Percentiles rank a stretch among this genome's conserved stretches.
These are phyloP conservation scores for Amauroascus niger DNA, from an alignment of 2,329 filamentous ascomycete species.

Conservation along the genomic window DNA sequence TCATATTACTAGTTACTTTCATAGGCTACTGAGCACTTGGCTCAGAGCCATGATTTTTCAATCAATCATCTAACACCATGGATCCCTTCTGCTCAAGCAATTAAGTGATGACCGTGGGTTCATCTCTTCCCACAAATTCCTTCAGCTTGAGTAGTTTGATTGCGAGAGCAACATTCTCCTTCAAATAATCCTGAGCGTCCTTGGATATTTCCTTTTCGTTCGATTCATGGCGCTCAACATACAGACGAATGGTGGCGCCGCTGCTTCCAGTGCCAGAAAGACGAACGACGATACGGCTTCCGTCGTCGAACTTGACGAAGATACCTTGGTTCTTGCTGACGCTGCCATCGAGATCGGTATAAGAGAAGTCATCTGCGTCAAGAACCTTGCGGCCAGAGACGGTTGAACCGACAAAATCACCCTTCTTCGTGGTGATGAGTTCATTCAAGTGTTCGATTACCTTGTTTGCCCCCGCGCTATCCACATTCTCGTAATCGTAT, in stretches of 20 bases:
- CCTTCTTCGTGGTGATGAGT: constrained; percentile 59
- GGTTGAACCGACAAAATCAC: constrained; percentile 72
- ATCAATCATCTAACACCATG: background rate
- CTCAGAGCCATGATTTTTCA: background rate
- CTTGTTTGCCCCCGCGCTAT: constrained; percentile 82
- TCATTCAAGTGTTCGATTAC: constrained; percentile 72
- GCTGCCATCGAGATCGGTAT: constrained; percentile 96
- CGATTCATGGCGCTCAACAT: constrained; percentile 89
- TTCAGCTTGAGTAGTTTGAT: constrained; percentile 82
- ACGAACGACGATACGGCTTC: constrained; percentile 88
- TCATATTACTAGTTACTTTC: too few species aligned
- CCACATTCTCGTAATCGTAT: constrained; percentile 95
- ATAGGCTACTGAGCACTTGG: too few species aligned
- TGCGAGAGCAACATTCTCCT: constrained; percentile 78
- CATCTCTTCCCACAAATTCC: constrained; percentile 81
- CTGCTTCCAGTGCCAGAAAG: constrained; percentile 91
- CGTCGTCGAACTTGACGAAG: constrained; percentile 87
- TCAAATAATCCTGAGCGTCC: constrained; percentile 88
- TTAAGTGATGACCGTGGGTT: constrained; percentile 95
- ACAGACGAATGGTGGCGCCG: constrained; percentile 90
- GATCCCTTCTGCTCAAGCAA: background rate
- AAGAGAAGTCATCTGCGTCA: constrained; percentile 92
- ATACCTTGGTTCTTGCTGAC: constrained; percentile 94
- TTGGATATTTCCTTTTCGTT: constrained; percentile 67
- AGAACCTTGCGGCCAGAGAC: constrained; percentile 73